Evolutionary conservation across 331 rosid species (phyloP).

Genomic region (Rhamnella rubrinervis): DNA sequence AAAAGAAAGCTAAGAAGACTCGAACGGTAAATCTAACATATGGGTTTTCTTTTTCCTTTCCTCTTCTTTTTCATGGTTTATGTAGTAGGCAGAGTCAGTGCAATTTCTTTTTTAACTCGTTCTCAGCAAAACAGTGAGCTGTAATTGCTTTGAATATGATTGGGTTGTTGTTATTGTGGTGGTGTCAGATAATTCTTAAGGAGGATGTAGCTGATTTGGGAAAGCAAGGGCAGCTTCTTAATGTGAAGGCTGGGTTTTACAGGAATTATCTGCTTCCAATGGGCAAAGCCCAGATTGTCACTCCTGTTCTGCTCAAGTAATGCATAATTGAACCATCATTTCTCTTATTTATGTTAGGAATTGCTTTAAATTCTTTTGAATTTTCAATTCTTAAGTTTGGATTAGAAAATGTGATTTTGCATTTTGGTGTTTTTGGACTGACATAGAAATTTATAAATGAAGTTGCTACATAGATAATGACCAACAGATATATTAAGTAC

Average conservation of each 20-base stretch:
- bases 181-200: slow-evolving; percentile 72
- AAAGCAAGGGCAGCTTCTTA: slow-evolving; percentile 70
- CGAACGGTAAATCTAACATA: slow-evolving; percentile 56
- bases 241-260: slow-evolving; percentile 71
- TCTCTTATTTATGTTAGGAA: not conserved
- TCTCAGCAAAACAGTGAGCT: not conserved
- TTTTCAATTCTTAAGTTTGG: not conserved
- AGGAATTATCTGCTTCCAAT: slow-evolving; percentile 73
- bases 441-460: too few relatives aligned
- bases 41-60: slow-evolving; percentile 12
- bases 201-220: slow-evolving; percentile 74
- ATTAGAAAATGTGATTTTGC: not conserved
- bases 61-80: not conserved
- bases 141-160: not conserved
- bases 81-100: not conserved
- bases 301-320: slow-evolving; percentile 82
- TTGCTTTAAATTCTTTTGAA: not conserved
- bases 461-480: too few relatives aligned
- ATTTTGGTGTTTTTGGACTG: not conserved
- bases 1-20: slow-evolving; percentile 70
- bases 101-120: not conserved
- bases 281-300: slow-evolving; percentile 83
- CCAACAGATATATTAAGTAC: too few relatives aligned
- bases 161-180: slow-evolving; percentile 19
- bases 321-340: slow-evolving; percentile 22